These are phyloP conservation scores for Vicia villosa DNA, from an alignment of 306 rosid genomes.

Conservation along the genomic window DNA sequence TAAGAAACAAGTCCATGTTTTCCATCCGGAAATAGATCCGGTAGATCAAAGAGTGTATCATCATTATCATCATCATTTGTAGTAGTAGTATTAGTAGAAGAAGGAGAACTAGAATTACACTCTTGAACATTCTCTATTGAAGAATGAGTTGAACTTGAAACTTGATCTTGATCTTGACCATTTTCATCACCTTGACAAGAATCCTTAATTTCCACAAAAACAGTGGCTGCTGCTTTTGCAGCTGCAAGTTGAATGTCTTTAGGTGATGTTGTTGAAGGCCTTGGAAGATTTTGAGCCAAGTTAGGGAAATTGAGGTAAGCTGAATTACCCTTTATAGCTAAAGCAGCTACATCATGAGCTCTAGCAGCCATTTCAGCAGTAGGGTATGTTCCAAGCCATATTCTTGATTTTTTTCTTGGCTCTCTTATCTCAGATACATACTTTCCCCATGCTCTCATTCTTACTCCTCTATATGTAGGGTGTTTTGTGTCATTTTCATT, in stretches of 20 bases:
- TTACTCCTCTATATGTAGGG: constrained; percentile 72
- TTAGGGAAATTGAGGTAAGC: constrained; percentile 89
- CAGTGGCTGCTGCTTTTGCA: constrained; percentile 66
- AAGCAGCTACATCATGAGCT: constrained; percentile 92
- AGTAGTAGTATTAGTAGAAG: constrained; percentile 23
- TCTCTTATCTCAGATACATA: constrained; percentile 94
- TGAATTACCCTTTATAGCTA: constrained; percentile 78
- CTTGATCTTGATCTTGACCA: constrained; percentile 24
- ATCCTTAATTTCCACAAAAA: constrained; percentile 30
- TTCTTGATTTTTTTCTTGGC: constrained; percentile 87
- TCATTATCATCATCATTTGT: constrained; percentile 41
- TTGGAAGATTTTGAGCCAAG: constrained; percentile 60
- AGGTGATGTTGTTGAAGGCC: constrained; percentile 65
- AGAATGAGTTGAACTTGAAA: constrained; percentile 39
- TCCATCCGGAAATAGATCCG: constrained; percentile 71
- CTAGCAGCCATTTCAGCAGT: constrained; percentile 94
- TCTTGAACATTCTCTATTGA: constrained; percentile 41
- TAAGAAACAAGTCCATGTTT: constrained; percentile 43
- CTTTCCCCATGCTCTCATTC: constrained; percentile 88
- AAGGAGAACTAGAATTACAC: constrained; percentile 39
- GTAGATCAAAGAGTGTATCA: constrained; percentile 77
- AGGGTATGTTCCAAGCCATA: constrained; percentile 91
- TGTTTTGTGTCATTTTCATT: constrained; percentile 46
- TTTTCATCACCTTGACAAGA: constrained; percentile 33
- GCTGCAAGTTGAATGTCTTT: constrained; percentile 93